Evolutionary conservation across 208 protist genomes (phyloP).

Genomic region (Trypanosoma conorhini): DNA sequence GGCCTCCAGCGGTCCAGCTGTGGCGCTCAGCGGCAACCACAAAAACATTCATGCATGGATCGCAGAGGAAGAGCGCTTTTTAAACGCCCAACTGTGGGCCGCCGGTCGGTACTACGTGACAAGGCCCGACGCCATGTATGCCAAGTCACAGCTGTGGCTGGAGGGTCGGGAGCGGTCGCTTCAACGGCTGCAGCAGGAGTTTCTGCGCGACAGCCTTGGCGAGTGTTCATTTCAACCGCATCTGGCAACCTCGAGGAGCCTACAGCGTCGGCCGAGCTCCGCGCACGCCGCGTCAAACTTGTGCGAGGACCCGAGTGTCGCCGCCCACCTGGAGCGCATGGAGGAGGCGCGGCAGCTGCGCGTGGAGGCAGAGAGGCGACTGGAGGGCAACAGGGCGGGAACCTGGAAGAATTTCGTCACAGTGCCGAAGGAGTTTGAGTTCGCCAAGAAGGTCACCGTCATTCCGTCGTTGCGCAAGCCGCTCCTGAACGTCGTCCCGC

Average conservation of each 20-base stretch:
- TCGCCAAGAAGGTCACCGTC: constrained; percentile 37
- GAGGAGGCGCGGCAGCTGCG: constrained; percentile 41
- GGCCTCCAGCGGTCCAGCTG: constrained; percentile 2
- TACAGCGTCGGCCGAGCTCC: not conserved
- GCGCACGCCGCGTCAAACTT: not conserved
- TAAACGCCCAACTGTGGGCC: constrained; percentile 33
- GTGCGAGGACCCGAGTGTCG: constrained; percentile 32
- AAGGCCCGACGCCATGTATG: constrained; percentile 53
- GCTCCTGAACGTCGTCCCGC: constrained; percentile 15
- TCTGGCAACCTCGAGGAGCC: not conserved
- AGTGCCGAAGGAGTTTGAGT: constrained; percentile 37
- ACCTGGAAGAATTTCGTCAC: constrained; percentile 42
- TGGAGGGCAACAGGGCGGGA: constrained; percentile 23
- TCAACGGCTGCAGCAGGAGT: constrained; percentile 28
- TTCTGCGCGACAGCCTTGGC: constrained; percentile 24
- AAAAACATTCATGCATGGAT: constrained; percentile 14
- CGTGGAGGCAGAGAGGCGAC: constrained; percentile 28
- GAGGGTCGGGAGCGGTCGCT: constrained; percentile 29
- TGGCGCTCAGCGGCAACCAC: not conserved
- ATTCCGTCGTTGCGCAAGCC: constrained; percentile 64
- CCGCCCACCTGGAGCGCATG: constrained; percentile 39
- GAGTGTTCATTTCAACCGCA: constrained; percentile 57
- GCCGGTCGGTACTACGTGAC: constrained; percentile 41
- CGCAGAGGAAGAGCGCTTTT: constrained; percentile 31
- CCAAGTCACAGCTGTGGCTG: constrained; percentile 55